Evolutionary conservation across 805 yeast genomes (phyloP), one percentile per base, ranked within the genome.

Genomic region (Candida sithepensis): DNA sequence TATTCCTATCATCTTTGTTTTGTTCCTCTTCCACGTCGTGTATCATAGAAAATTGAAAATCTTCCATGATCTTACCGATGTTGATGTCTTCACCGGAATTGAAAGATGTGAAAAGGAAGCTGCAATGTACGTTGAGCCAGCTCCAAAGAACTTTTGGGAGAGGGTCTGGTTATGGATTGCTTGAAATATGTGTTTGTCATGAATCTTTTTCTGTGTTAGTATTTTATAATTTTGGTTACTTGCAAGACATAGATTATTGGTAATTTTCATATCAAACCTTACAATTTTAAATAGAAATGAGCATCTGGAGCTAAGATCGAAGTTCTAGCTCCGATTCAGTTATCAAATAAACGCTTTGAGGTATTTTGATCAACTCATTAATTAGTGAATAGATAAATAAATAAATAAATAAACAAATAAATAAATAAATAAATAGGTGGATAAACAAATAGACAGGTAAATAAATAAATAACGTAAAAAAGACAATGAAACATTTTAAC

Each of bases 31-130:
- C 5, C 86, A 82, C 65, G 77, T 77, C 57, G 4, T 69, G 9
- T 76, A 69, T 58, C 66, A 69, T 30, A 68, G 61, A 39, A 70
- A 71, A 37, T 66, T 71, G 65, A 60, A 59, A 42, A 78, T 78
- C 76, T 63, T 71, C 45, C 65, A 64, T 23, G 79, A 83, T 20
- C 62, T 75, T 6, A 77, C 73, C 26, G 76, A 79, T 47, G 69
- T 83, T 49, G 87, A 82, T 58, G 74, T 79, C 19, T 55, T 72
- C 38, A 72, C 78, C 0, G 85, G 85, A 18, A 66, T 82, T 23
- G 37, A 24, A 14, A 75, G 75, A 53, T 75, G 78, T 40, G 88
- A 83, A 61, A 78, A 72, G 49, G 80, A 77, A 52, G 75, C 74
- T 40, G 70, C 68, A 39, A 57, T 50, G 13, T 63, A 63, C 32